Conservation (phyloP, 2,329 filamentous ascomycete genomes). For the Geosmithia putterillii region DNA sequence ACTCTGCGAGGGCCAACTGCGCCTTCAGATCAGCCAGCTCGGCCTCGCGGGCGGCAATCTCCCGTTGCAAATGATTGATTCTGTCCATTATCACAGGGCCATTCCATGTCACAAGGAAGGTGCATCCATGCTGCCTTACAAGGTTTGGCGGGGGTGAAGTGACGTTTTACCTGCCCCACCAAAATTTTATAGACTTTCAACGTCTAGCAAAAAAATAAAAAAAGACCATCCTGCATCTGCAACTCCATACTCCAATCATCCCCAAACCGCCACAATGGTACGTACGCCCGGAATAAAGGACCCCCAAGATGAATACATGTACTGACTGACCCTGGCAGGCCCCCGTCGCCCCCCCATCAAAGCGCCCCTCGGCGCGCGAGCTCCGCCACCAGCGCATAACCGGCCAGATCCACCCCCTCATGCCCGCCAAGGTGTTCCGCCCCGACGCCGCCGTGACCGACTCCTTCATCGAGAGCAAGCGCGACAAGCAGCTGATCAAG, state of each 20-base stretch:
- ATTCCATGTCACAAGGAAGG: too few relatives aligned
- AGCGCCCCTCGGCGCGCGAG: constrained; percentile 44
- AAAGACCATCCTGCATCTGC: too few relatives aligned
- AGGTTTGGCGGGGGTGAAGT: not conserved
- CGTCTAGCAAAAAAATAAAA: too few relatives aligned
- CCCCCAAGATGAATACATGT: not conserved
- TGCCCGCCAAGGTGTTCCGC: constrained; percentile 39
- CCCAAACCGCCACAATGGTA: too few relatives aligned
- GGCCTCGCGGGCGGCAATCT: constrained; percentile 34
- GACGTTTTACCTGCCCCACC: too few relatives aligned
- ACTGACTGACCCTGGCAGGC: constrained; percentile 7
- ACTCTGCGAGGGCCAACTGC: constrained; percentile 29
- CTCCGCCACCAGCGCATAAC: constrained; percentile 40
- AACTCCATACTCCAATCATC: too few relatives aligned
- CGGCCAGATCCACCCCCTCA: constrained; percentile 33
- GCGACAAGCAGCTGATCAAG: constrained; percentile 72
- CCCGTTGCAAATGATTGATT: constrained; percentile 26
- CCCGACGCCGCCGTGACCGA: constrained; percentile 37
- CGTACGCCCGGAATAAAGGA: not conserved
- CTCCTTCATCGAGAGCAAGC: constrained; percentile 60
- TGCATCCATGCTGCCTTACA: not conserved
- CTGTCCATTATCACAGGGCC: constrained; percentile 19
- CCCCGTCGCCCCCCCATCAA: constrained; percentile 21
- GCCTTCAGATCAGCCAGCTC: constrained; percentile 31
- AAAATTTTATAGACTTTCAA: too few relatives aligned